Percentiles rank a stretch among this genome's conserved stretches.
These are phyloP conservation scores for Pythium brachiatum DNA, from an alignment of 352 stramenopile genomes.

Conservation along the genomic window DNA sequence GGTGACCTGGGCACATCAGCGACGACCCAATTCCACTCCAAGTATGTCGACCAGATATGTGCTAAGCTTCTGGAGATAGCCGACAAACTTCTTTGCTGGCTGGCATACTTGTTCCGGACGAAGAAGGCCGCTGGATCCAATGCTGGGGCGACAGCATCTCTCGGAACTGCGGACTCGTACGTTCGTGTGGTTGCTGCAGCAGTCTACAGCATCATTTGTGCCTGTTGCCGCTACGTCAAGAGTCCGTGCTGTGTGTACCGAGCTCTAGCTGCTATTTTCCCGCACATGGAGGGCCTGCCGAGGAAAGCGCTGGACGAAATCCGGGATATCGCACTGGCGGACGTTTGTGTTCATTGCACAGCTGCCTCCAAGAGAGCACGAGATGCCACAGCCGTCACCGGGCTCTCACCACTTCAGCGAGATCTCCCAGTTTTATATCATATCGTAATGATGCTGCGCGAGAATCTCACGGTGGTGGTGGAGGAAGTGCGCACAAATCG, in stretches of 20 bases:
- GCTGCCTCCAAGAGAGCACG: not conserved
- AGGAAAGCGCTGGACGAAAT: constrained; percentile 51
- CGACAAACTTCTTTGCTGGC: constrained; percentile 55
- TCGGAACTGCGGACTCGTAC: constrained; percentile 36
- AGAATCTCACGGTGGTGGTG: constrained; percentile 54
- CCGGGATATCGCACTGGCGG: constrained; percentile 45
- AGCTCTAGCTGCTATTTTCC: constrained; percentile 60
- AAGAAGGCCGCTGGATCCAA: constrained; percentile 30
- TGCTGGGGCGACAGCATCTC: not conserved
- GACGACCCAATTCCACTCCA: constrained; percentile 51
- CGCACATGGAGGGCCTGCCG: constrained; percentile 60
- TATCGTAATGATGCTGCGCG: constrained; percentile 48
- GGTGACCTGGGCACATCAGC: constrained; percentile 54
- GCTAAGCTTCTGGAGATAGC: constrained; percentile 56
- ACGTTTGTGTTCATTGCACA: constrained; percentile 55
- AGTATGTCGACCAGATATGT: constrained; percentile 65
- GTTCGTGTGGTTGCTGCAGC: constrained; percentile 58
- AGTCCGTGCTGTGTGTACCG: constrained; percentile 71
- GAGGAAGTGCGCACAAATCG: constrained; percentile 68
- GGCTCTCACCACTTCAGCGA: constrained; percentile 49
- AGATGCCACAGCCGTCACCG: not conserved
- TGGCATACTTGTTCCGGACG: constrained; percentile 55
- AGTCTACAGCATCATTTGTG: constrained; percentile 74
- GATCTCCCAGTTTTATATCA: constrained; percentile 65
- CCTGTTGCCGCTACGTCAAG: constrained; percentile 62